Percentiles rank a stretch among this genome's conserved stretches.
Evolutionary conservation across 2,329 filamentous ascomycete species (phyloP).

Genomic region (Colletotrichum ledebouriae): DNA sequence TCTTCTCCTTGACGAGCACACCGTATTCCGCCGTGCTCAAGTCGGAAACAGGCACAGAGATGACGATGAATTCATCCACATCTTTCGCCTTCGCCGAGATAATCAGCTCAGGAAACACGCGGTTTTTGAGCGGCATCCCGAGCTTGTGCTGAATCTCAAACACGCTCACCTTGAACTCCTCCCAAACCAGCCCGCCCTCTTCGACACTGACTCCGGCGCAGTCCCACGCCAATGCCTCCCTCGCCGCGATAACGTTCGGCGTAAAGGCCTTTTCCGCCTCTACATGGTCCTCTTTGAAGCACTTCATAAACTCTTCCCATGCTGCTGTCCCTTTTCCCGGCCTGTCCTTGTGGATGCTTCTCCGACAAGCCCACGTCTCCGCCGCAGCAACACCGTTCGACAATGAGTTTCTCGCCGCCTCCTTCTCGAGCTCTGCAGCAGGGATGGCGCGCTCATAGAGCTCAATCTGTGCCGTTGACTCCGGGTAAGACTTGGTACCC

Average conservation of each 20-base stretch:
- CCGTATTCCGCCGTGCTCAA: constrained; percentile 52
- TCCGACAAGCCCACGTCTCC: constrained; percentile 75
- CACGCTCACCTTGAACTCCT: constrained; percentile 62
- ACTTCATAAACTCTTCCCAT: constrained; percentile 73
- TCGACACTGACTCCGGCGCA: constrained; percentile 56
- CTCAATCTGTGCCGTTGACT: constrained; percentile 65
- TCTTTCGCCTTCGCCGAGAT: constrained; percentile 63
- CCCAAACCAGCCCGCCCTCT: constrained; percentile 59
- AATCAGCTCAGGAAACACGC: constrained; percentile 77
- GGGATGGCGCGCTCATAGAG: constrained; percentile 65
- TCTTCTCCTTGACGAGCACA: constrained; percentile 56
- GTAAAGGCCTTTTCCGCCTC: constrained; percentile 58
- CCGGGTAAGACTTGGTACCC: constrained; percentile 61
- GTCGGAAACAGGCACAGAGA: constrained; percentile 68
- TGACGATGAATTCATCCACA: constrained; percentile 64
- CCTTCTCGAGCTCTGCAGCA: constrained; percentile 56
- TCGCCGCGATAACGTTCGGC: constrained; percentile 52
- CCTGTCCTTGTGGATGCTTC: constrained; percentile 70
- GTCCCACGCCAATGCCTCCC: constrained; percentile 60
- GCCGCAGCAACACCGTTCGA: constrained; percentile 42
- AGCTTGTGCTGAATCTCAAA: constrained; percentile 77
- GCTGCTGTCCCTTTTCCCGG: constrained; percentile 65
- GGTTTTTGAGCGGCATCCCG: constrained; percentile 66
- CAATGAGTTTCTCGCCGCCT: constrained; percentile 52
- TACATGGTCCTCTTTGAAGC: constrained; percentile 66